Conservation (phyloP, 257 asterid species). For the Solanum chilense region DNA sequence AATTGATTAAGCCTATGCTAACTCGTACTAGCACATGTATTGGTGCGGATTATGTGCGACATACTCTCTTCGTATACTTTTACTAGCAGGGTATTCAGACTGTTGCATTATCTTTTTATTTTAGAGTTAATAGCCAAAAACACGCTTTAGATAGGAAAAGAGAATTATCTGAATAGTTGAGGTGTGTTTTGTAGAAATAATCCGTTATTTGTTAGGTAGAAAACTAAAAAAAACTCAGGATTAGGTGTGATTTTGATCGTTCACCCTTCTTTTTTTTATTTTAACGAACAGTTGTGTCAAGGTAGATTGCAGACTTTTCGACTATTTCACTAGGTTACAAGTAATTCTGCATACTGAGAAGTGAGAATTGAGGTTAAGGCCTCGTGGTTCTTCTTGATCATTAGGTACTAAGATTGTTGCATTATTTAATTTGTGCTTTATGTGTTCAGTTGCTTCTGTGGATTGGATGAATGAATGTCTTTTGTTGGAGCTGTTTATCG, state of each 20-base stretch:
- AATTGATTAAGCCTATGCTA: not conserved
- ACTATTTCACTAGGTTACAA: not conserved
- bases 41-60: not conserved
- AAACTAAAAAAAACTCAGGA: not conserved
- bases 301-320: not conserved
- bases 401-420: slow-evolving; percentile 21
- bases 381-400: not conserved
- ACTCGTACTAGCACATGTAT: not conserved
- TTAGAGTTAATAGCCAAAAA: not conserved
- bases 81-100: not conserved
- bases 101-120: not conserved
- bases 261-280: not conserved
- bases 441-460: not conserved
- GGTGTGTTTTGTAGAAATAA: not conserved
- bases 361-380: not conserved
- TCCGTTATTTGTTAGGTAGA: not conserved
- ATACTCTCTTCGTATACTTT: not conserved
- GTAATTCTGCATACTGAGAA: not conserved
- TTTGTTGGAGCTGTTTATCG: not conserved
- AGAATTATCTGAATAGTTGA: not conserved
- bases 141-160: not conserved
- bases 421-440: not conserved
- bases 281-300: fast-evolving
- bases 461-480: not conserved
- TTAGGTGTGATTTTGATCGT: not conserved